A percentile compares a stretch with the other conserved stretches of the same genome.
Conservation (phyloP, 345 rosid genomes). For the Anacardium occidentale region DNA sequence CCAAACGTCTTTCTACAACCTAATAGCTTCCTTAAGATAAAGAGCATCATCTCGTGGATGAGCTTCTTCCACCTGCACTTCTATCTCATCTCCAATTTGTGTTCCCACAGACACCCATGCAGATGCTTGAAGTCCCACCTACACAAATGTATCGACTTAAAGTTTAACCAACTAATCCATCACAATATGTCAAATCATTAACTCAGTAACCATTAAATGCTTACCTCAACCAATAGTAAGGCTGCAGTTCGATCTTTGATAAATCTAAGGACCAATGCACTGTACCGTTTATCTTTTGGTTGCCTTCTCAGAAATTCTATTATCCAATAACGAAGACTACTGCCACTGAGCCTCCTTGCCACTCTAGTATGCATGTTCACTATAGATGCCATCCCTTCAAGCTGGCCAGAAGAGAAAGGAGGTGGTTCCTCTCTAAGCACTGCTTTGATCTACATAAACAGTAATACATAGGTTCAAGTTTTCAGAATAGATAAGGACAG, state of each 20-base stretch:
- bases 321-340: conserved; percentile 84
- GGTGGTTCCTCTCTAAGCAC: conserved; percentile 75
- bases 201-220: conserved; percentile 11
- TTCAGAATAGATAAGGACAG: not conserved
- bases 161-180: not conserved
- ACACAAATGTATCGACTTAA: conserved; percentile 11
- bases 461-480: not conserved
- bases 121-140: conserved; percentile 84
- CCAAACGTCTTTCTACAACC: conserved; percentile 14
- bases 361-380: conserved; percentile 61
- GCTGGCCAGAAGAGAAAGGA: conserved; percentile 83
- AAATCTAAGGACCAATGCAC: conserved; percentile 74
- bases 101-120: conserved; percentile 76
- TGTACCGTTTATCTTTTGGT: conserved; percentile 63
- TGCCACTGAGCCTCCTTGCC: conserved; percentile 58
- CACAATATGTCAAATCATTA: not conserved
- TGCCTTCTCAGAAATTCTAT: conserved; percentile 78
- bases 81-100: conserved; percentile 77
- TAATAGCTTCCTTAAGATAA: conserved; percentile 58
- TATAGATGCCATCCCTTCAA: conserved; percentile 78
- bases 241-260: conserved; percentile 81
- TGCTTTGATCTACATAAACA: conserved; percentile 63
- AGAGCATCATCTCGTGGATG: conserved; percentile 77
- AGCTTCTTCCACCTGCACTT: conserved; percentile 80
- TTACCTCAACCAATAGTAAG: conserved; percentile 74